These are phyloP conservation scores for Diutina scorzettiae DNA, from an alignment of 1,139 yeast genomes.

Conservation along the genomic window DNA sequence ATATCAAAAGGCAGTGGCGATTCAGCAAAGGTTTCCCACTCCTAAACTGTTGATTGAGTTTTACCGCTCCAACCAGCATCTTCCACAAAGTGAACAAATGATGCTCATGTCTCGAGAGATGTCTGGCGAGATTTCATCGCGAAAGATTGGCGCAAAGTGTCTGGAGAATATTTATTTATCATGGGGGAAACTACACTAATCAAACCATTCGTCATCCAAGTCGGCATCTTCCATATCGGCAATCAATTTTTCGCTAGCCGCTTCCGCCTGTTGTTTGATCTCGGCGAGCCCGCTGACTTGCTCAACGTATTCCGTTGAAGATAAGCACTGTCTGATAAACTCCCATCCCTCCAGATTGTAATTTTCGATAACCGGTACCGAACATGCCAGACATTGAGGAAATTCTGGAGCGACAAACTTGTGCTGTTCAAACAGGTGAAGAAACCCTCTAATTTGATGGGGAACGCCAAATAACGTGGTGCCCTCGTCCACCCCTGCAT, in stretches of 20 bases:
- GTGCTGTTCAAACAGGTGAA: constrained; percentile 50
- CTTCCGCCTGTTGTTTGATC: constrained; percentile 65
- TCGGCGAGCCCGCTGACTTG: constrained; percentile 64
- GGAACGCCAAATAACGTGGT: constrained; percentile 62
- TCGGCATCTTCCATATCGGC: constrained; percentile 3
- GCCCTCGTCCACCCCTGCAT: constrained; percentile 27
- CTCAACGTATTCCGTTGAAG: constrained; percentile 56
- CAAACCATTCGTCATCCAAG: constrained; percentile 5
- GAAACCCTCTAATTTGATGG: constrained; percentile 83
- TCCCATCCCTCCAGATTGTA: constrained; percentile 59
- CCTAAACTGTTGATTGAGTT: constrained; percentile 40
- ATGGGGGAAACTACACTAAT: constrained; percentile 3
- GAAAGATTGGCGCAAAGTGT: neutral
- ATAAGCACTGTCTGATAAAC: constrained; percentile 59
- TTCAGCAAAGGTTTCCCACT: constrained; percentile 57
- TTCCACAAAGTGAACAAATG: neutral
- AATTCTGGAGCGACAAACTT: constrained; percentile 64
- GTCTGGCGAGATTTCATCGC: neutral
- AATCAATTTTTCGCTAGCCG: constrained; percentile 18
- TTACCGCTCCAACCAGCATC: constrained; percentile 9
- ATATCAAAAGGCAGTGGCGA: constrained; percentile 68
- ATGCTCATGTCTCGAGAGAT: neutral
- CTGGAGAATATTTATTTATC: constrained; percentile 2
- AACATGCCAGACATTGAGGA: constrained; percentile 77
- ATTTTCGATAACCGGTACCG: constrained; percentile 38